These are phyloP conservation scores for Arachnomyces sp. DNA, from an alignment of 2,329 filamentous ascomycete species.

Conservation along the genomic window DNA sequence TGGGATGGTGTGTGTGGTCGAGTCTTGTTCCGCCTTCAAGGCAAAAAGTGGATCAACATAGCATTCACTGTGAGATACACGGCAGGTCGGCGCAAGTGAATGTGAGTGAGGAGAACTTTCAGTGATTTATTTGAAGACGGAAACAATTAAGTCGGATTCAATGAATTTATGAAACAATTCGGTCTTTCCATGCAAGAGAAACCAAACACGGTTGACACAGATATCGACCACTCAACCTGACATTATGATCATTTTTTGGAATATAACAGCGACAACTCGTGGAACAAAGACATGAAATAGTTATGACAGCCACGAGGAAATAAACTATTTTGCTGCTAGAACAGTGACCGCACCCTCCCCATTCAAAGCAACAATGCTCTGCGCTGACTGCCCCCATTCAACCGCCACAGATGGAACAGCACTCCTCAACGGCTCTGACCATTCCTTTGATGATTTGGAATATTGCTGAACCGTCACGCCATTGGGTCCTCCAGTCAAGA, in stretches of 20 bases:
- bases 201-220: no score
- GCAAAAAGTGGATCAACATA: no score
- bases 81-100: no score
- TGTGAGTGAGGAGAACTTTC: no score
- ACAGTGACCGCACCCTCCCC: slow-evolving; percentile 67
- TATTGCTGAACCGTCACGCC: slow-evolving; percentile 86
- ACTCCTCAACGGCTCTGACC: slow-evolving; percentile 76
- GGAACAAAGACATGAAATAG: slow-evolving; percentile 16
- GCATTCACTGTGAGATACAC: no score
- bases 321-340: slow-evolving; percentile 40
- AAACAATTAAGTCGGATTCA: no score
- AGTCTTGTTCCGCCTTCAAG: no score
- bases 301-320: slow-evolving; percentile 4
- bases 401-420: slow-evolving; percentile 65
- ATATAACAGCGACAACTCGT: slow-evolving; percentile 16
- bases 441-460: slow-evolving; percentile 74
- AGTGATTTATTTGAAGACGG: no score
- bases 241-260: neutral
- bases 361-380: slow-evolving; percentile 66
- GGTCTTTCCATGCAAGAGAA: no score
- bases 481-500: slow-evolving; percentile 70
- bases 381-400: slow-evolving; percentile 68
- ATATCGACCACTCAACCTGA: neutral
- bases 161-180: no score
- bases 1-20: no score